Evolutionary conservation across 257 asterid genomes (phyloP).

Genomic region (Plantago major): DNA sequence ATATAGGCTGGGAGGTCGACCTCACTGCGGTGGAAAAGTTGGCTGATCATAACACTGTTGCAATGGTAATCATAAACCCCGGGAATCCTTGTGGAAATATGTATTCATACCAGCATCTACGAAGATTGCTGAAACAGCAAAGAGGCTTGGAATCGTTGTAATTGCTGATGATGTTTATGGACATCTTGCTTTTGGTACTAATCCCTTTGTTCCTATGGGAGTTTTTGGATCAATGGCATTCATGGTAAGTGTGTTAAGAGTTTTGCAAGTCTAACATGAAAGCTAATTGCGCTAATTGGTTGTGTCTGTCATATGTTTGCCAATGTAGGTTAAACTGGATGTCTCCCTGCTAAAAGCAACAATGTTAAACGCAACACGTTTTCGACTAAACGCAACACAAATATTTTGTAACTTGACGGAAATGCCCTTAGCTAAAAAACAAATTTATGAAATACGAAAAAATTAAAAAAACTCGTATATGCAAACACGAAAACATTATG

Average conservation of each 20-base stretch:
- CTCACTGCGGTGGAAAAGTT: conserved; percentile 53
- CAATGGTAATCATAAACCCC: conserved; percentile 71
- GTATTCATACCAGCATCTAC: conserved; percentile 50
- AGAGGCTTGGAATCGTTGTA: conserved; percentile 51
- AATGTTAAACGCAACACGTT: too few species aligned
- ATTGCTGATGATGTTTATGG: conserved; percentile 94
- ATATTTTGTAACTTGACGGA: too few species aligned
- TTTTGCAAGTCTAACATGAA: neutral
- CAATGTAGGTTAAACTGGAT: conserved; percentile 52
- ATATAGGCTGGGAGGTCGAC: conserved; percentile 71
- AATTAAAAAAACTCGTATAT: too few species aligned
- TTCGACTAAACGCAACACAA: too few species aligned
- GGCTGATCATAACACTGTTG: conserved; percentile 76
- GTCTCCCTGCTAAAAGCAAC: conserved; percentile 42
- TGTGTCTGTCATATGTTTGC: neutral
- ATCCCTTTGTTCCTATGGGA: conserved; percentile 85
- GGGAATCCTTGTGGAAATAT: conserved; percentile 96
- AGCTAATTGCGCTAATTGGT: neutral
- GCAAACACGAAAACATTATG: too few species aligned
- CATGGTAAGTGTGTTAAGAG: conserved; percentile 37
- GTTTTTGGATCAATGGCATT: conserved; percentile 77
- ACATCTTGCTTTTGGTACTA: conserved; percentile 68
- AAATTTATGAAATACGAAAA: too few species aligned
- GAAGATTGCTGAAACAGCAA: conserved; percentile 78
- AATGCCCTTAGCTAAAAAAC: too few species aligned